Percentiles rank a stretch among this genome's conserved stretches.
These are phyloP conservation scores for Phialocephala subalpina DNA, from an alignment of 2,329 filamentous ascomycete genomes.

Conservation along the genomic window DNA sequence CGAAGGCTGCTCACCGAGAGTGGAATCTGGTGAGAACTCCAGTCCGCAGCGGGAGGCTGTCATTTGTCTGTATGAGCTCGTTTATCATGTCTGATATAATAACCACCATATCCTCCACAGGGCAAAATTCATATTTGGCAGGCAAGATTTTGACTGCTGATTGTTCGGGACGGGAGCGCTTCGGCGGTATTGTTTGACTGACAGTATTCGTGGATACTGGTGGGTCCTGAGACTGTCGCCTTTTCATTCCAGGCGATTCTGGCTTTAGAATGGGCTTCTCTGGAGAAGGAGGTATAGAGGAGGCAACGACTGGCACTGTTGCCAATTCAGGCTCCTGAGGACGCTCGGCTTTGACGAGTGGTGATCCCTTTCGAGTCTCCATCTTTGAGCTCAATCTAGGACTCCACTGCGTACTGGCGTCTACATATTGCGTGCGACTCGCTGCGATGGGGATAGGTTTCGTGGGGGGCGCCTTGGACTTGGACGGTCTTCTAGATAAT, in stretches of 20 bases:
- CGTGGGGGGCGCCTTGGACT: slow-evolving; percentile 27
- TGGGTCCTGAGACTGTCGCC: slow-evolving; percentile 40
- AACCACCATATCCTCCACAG: slow-evolving; percentile 85
- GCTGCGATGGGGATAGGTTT: slow-evolving; percentile 26
- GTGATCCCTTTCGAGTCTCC: slow-evolving; percentile 22
- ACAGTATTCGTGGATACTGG: slow-evolving; percentile 16
- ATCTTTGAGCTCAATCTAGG: slow-evolving; percentile 35
- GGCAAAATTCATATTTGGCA: slow-evolving; percentile 79
- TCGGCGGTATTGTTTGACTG: slow-evolving; percentile 45
- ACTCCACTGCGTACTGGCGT: slow-evolving; percentile 43
- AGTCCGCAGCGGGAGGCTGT: slow-evolving; percentile 83
- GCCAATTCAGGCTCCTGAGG: slow-evolving; percentile 14
- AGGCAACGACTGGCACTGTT: slow-evolving; percentile 8
- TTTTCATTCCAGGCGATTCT: slow-evolving; percentile 45
- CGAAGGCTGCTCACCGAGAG: slow-evolving; percentile 70
- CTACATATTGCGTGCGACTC: slow-evolving; percentile 38
- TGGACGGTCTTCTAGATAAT: slow-evolving; percentile 36
- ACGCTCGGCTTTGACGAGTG: slow-evolving; percentile 14
- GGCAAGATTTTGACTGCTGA: slow-evolving; percentile 69
- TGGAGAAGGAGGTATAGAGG: slow-evolving; percentile 24
- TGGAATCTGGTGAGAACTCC: slow-evolving; percentile 94
- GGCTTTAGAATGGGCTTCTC: slow-evolving; percentile 40
- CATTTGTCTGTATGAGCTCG: slow-evolving; percentile 93
- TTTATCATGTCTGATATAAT: slow-evolving; percentile 95
- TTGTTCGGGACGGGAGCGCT: slow-evolving; percentile 61